Evolutionary conservation across 345 rosid genomes (phyloP), one percentile per base, ranked within the genome.

Genomic region (Sisymbrium irio): DNA sequence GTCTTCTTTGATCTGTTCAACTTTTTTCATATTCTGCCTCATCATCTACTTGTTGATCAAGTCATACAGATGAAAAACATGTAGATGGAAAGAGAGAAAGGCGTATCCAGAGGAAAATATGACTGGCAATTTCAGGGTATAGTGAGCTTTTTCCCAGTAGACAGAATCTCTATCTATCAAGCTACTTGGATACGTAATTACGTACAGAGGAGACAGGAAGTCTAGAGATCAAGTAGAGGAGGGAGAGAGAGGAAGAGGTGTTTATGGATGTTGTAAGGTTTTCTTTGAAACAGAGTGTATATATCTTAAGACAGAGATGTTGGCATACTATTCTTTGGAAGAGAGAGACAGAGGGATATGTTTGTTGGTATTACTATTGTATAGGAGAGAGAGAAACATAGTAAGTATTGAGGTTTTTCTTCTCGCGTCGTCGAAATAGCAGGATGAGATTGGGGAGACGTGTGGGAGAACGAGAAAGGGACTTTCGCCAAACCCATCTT

Each of bases 391-490:
- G 58, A 57, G n/a, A 40, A 32, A 32, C 2, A 33, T 12, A 56
- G 33, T 3, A 41, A 45, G 73, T 74, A 62, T 59, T 67, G 14
- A 7, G 54, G 15, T 59, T 42, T 42, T 20, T 53, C n/a, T 76
- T 62, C 53, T 67, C 20, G 49, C 7, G 40, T 32, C 9, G 68
- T 40, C 45, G 2, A 46, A 28, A 30, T 19, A 36, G 37, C 45
- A 51, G 9, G n/a, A 20, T 4, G 27, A 20, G 46, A 47, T 44
- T 40, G 20, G n/a, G 62, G 68, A 77, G 72, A 71, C 76, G 80
- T 77, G 76, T 77, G 80, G 76, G 72, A 64, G 37, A 77, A 20
- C 14, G 56, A 77, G 76, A 77, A 77, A 77, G 76, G 63, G 80
- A 77, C 72, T 46, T 71, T 36, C 39, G 76, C 71, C 79, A 69